Evolutionary conservation across 208 protist species (phyloP), one percentile per base, ranked within the genome.

Genomic region (Acanthamoeba lenticulata): DNA sequence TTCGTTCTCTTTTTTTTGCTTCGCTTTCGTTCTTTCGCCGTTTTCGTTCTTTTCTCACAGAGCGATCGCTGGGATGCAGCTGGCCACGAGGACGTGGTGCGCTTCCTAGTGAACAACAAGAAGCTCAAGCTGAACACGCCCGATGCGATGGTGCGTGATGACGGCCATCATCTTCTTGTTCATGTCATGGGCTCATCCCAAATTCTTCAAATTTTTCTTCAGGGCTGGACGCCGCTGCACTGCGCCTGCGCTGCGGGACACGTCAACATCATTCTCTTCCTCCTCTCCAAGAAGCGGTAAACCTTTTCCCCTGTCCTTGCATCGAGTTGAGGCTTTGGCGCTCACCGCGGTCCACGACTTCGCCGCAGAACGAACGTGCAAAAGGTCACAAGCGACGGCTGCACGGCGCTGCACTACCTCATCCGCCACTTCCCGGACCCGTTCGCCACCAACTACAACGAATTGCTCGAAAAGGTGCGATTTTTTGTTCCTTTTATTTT

Each of bases 201-300:
- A 15, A 32, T 36, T 36, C 3, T 21, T 79, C 36, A 38, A 38
- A 6, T 74, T 74, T n/a, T 40, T 7, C 2, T 45, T 11, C 52
- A 79, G 69, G 69, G 69, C 13, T 79, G 69, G 69, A 79, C 69
- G 17, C 69, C 69, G 11, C 36, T 79, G 69, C 69, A 79, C 6
- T 79, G 69, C 38, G 69, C 69, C 2, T 79, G 69, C 24, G 69
- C 32, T 79, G 32, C 69, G 5, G 69, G 69, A 32, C 69, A 45
- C 24, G 38, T 79, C 17, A 45, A 79, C 27, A 79, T 79, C 38
- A 79, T 79, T 7, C 69, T 79, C 69, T 79, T 79, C 34, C 69
- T 79, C 15, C 69, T 79, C 32, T 79, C 69, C 69, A 79, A 79
- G 36, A 79, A 79, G 44, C 69, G 69, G 69, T 79, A 79, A 2